These are phyloP conservation scores for Fusarium marasasianum DNA, from an alignment of 2,329 filamentous ascomycete genomes.

Conservation along the genomic window DNA sequence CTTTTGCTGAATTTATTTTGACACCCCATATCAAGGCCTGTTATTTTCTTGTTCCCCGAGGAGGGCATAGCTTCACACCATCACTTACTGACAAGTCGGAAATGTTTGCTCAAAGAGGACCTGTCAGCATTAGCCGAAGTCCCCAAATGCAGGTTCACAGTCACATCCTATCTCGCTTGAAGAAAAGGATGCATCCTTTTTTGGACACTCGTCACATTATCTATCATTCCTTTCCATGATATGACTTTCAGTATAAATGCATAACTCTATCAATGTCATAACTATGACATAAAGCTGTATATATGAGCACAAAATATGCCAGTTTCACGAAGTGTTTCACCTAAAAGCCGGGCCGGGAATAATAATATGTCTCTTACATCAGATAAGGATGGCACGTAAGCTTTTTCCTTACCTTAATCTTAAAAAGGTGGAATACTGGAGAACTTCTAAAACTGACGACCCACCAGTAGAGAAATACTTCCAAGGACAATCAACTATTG, in stretches of 20 bases:
- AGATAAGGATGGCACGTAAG: not conserved
- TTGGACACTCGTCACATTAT: not conserved
- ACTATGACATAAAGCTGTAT: rapidly evolving
- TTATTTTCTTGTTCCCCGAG: too few species aligned
- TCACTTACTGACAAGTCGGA: not conserved
- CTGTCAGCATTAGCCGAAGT: not conserved
- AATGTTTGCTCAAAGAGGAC: not conserved
- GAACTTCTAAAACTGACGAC: not conserved
- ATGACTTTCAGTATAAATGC: rapidly evolving
- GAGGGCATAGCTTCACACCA: not conserved
- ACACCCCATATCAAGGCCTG: too few species aligned
- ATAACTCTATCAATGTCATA: rapidly evolving
- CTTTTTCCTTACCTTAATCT: not conserved
- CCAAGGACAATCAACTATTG: not conserved
- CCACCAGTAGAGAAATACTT: not conserved
- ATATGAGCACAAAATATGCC: not conserved
- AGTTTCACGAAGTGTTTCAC: not conserved
- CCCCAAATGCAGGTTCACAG: not conserved
- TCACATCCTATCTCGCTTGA: not conserved
- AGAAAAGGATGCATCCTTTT: not conserved
- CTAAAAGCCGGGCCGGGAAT: not conserved
- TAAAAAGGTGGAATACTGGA: not conserved
- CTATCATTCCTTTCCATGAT: not conserved
- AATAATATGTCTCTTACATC: not conserved
- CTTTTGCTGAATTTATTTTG: too few species aligned